phyloP scores from a whole-genome alignment of 164 flowering plant genomes.

The Amborella trichopoda region DNA sequence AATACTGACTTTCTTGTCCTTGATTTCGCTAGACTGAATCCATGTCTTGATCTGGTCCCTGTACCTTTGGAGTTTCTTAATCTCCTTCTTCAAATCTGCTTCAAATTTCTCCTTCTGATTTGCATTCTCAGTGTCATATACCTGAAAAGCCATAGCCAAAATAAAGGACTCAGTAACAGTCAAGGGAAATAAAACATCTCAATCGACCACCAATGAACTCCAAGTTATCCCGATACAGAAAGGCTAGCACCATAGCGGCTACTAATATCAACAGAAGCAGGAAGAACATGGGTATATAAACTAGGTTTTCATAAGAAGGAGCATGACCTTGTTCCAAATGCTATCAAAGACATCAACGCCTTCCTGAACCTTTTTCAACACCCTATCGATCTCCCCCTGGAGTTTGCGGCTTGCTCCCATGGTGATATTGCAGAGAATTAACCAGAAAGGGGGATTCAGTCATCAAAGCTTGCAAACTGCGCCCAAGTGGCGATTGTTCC shows the following conservation, averaged over 20 bases:
- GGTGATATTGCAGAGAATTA: background rate
- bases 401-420: constrained; percentile 94
- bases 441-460: too few relatives aligned
- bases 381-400: constrained; percentile 91
- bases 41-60: constrained; percentile 95
- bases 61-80: constrained; percentile 85
- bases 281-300: background rate
- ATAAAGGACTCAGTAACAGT: background rate
- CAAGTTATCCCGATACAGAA: too few relatives aligned
- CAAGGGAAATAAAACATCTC: background rate
- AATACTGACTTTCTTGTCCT: constrained; percentile 74
- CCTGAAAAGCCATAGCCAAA: constrained; percentile 26
- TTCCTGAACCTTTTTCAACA: constrained; percentile 85
- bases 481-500: too few relatives aligned
- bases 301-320: background rate
- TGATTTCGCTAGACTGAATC: constrained; percentile 92
- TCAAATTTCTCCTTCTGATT: constrained; percentile 96
- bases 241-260: too few relatives aligned
- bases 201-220: too few relatives aligned
- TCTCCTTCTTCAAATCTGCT: constrained; percentile 94
- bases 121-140: constrained; percentile 82
- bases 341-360: constrained; percentile 90
- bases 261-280: too few relatives aligned
- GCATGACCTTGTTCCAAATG: constrained; percentile 83
- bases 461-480: too few relatives aligned